Conservation (phyloP, 371 early-diverging fungal genomes). For the Syncephalis fuscata region DNA sequence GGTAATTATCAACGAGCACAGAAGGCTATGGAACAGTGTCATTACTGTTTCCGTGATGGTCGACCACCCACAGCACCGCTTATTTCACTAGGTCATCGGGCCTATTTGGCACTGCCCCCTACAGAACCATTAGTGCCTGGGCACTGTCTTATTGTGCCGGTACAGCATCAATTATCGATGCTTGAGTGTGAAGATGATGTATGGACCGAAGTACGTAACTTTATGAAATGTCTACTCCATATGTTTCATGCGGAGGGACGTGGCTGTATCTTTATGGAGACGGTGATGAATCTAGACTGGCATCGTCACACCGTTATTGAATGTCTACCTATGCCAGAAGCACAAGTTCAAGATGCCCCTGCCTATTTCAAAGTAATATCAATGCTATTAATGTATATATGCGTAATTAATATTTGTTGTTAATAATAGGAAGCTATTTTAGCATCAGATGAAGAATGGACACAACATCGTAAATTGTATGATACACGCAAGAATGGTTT, state of each 20-base stretch:
- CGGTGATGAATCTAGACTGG: constrained; percentile 49
- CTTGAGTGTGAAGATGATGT: constrained; percentile 79
- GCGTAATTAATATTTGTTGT: constrained; percentile 1
- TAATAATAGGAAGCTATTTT: constrained; percentile 63
- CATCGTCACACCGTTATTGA: constrained; percentile 79
- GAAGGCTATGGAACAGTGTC: constrained; percentile 46
- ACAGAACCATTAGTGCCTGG: constrained; percentile 60
- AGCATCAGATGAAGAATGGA: constrained; percentile 71
- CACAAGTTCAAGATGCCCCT: constrained; percentile 54
- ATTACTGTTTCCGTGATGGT: constrained; percentile 50
- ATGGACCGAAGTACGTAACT: constrained; percentile 89
- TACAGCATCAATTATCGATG: constrained; percentile 64
- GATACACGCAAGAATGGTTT: constrained; percentile 57
- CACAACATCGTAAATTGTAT: constrained; percentile 78
- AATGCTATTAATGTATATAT: background rate
- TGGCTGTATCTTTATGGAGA: constrained; percentile 77
- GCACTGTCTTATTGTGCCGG: constrained; percentile 81
- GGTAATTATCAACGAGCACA: constrained; percentile 49
- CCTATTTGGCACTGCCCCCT: constrained; percentile 66
- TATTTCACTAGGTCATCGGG: constrained; percentile 54
- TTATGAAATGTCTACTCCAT: constrained; percentile 81
- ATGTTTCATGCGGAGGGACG: constrained; percentile 59
- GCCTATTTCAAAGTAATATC: constrained; percentile 53
- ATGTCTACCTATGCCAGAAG: constrained; percentile 76
- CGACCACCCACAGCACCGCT: constrained; percentile 50